Evolutionary conservation across 192 early-diverging fungal species (phyloP).

Genomic region (Dissophora globulifera): DNA sequence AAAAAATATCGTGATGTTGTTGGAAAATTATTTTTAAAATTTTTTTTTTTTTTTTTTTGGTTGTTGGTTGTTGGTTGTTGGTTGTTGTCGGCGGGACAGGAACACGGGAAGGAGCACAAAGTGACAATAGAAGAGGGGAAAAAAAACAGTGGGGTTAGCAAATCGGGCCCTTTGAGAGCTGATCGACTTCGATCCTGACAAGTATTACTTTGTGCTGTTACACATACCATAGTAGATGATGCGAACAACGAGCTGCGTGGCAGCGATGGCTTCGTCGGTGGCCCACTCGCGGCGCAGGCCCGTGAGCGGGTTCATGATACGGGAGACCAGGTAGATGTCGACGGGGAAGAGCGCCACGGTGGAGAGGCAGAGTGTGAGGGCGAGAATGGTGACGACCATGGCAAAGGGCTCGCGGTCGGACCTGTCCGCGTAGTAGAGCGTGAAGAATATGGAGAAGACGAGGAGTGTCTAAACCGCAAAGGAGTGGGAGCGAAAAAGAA

Average conservation of each 20-base stretch:
- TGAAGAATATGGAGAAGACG: constrained; percentile 59
- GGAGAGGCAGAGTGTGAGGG: constrained; percentile 58
- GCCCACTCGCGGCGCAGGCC: constrained; percentile 70
- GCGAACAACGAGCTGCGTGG: constrained; percentile 51
- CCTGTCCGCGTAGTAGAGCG: constrained; percentile 62
- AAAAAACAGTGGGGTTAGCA: constrained; percentile 4
- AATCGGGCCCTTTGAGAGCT: constrained; percentile 1
- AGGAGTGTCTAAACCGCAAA: constrained; percentile 50
- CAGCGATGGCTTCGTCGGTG: constrained; percentile 57
- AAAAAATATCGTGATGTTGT: not conserved
- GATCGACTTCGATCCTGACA: too few relatives aligned
- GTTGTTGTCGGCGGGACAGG: not conserved
- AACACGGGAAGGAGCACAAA: not conserved
- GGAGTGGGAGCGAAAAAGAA: too few relatives aligned
- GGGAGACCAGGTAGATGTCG: constrained; percentile 69
- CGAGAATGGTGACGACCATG: constrained; percentile 59
- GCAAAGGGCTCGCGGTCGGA: constrained; percentile 63
- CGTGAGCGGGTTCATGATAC: constrained; percentile 58
- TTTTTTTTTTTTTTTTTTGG: not conserved
- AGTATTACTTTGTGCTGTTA: too few relatives aligned
- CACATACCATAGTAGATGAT: constrained; percentile 67
- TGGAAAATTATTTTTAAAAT: not conserved
- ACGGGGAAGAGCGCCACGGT: constrained; percentile 64
- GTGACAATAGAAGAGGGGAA: not conserved
- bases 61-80: not conserved